These are phyloP conservation scores for Cinchona pubescens DNA, from an alignment of 257 asterid genomes.

Conservation along the genomic window DNA sequence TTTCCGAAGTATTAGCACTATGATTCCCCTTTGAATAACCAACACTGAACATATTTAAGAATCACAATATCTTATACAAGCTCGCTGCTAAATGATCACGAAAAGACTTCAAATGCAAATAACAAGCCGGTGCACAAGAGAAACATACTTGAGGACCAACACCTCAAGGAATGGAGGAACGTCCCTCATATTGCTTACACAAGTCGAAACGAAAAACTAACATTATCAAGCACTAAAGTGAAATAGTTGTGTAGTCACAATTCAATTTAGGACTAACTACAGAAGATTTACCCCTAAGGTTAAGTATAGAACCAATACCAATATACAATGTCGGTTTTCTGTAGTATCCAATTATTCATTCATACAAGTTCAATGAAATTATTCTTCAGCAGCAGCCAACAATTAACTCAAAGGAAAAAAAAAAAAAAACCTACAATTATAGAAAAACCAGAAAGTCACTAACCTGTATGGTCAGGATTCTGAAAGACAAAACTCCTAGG, in stretches of 20 bases:
- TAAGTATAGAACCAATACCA: too few species aligned
- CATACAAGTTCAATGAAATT: too few species aligned
- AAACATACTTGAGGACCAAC: background rate
- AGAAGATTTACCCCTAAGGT: too few species aligned
- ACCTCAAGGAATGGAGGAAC: background rate
- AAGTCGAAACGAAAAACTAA: background rate
- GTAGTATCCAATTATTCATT: too few species aligned
- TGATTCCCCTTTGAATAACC: background rate
- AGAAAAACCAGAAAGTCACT: background rate
- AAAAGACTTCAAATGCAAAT: background rate
- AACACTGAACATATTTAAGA: background rate
- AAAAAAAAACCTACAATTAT: background rate
- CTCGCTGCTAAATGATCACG: background rate
- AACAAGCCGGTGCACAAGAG: background rate
- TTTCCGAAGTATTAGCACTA: background rate
- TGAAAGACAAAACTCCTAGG: slow-evolving; percentile 93
- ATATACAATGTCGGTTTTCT: too few species aligned
- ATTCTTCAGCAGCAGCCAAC: background rate
- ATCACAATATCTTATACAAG: background rate
- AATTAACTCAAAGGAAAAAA: too few species aligned
- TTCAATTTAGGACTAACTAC: background rate
- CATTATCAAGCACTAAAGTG: background rate
- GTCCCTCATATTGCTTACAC: too few species aligned
- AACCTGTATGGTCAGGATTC: slow-evolving; percentile 98
- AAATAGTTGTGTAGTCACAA: background rate